These are phyloP conservation scores for Xanthoconium purpureum DNA, from an alignment of 768 basidiomycete genomes.

Conservation along the genomic window DNA sequence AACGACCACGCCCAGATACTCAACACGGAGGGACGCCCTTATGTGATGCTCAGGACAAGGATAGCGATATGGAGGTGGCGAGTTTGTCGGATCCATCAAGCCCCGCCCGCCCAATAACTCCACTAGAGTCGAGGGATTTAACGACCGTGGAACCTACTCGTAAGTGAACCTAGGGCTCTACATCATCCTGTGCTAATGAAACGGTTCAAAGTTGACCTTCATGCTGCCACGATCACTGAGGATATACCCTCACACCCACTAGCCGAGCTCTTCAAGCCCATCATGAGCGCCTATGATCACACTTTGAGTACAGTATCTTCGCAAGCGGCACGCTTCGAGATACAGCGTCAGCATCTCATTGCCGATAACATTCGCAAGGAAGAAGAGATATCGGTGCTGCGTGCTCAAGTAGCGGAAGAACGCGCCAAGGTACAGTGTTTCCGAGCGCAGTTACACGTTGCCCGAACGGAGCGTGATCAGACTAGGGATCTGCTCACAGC, in stretches of 20 bases:
- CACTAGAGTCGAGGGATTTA: neutral
- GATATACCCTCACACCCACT: slow-evolving; percentile 5
- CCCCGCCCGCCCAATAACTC: neutral
- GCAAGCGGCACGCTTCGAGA: slow-evolving; percentile 9
- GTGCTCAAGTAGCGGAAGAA: slow-evolving; percentile 7
- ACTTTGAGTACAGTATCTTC: neutral
- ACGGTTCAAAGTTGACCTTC: neutral
- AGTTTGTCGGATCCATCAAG: neutral
- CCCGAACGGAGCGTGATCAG: slow-evolving; percentile 5
- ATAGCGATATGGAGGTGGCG: slow-evolving; percentile 1
- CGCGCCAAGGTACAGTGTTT: slow-evolving; percentile 4
- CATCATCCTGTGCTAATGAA: neutral
- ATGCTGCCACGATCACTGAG: neutral
- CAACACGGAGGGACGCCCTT: neutral
- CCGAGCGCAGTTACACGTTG: slow-evolving; percentile 1
- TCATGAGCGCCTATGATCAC: slow-evolving; percentile 11
- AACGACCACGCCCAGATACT: neutral
- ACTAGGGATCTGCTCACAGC: slow-evolving; percentile 7
- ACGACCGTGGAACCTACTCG: neutral
- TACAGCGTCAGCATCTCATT: slow-evolving; percentile 7
- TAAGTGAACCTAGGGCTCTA: neutral
- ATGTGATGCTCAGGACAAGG: neutral
- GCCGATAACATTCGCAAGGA: slow-evolving; percentile 5
- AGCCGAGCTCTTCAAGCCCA: slow-evolving; percentile 6
- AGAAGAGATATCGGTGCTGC: slow-evolving; percentile 1